phyloP scores from a whole-genome alignment of 495 filamentous ascomycete genomes.

The Xylaria cubensis region DNA sequence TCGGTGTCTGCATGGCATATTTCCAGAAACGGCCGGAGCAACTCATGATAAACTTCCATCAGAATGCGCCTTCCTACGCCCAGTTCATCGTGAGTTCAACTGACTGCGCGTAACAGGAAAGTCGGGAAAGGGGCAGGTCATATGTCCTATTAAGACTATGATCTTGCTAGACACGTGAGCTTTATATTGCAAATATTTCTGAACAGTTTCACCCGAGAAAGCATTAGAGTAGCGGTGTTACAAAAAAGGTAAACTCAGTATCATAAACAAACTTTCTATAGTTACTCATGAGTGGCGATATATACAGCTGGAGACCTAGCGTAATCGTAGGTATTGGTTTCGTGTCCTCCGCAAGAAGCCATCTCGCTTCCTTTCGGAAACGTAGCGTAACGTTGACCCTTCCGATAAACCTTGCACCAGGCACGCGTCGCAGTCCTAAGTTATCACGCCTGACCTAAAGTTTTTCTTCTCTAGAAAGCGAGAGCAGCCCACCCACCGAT shows the following conservation, averaged over 20 bases:
- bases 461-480: constrained; percentile 19
- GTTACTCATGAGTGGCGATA: background rate
- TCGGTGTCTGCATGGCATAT: background rate
- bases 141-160: background rate
- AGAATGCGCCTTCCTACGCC: background rate
- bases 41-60: background rate
- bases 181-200: background rate
- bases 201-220: background rate
- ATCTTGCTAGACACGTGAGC: background rate
- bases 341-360: background rate
- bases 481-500: constrained; percentile 41
- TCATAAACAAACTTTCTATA: background rate
- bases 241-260: background rate
- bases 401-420: background rate
- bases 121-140: background rate
- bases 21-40: background rate
- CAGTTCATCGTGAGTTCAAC: background rate
- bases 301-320: background rate
- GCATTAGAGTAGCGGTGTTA: background rate
- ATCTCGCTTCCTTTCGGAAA: background rate
- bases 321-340: background rate
- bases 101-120: no score
- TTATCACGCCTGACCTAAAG: background rate
- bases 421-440: background rate
- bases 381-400: background rate